Percentiles rank a stretch among this genome's conserved stretches.
Conservation (phyloP, 768 basidiomycete genomes). For the Pleurotus djamor region DNA sequence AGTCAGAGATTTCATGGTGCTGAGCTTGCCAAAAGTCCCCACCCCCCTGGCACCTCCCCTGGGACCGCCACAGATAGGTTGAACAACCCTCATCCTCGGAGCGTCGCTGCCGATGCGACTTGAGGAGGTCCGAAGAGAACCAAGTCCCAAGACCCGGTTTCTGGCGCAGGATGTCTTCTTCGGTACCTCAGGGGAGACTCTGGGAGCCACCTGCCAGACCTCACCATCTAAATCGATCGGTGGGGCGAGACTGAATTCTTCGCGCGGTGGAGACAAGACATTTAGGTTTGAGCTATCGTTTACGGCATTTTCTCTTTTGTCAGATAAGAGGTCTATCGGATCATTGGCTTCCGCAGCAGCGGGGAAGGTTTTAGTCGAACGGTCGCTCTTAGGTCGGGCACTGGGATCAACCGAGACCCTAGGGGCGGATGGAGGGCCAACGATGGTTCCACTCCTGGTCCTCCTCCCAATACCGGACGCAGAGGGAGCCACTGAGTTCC, state of each 20-base stretch:
- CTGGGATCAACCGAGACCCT: neutral
- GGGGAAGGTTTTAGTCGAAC: neutral
- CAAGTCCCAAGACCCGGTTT: neutral
- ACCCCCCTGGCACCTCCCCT: conserved; percentile 1
- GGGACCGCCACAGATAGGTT: neutral
- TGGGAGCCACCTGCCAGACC: conserved; percentile 3
- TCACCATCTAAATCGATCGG: conserved; percentile 2
- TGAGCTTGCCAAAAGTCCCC: conserved; percentile 1
- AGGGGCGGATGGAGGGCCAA: neutral
- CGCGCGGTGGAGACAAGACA: neutral
- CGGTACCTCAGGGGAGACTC: neutral
- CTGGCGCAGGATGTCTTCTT: too few relatives aligned
- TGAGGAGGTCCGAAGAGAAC: neutral
- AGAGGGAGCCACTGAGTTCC: neutral
- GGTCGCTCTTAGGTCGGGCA: neutral
- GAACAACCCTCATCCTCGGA: neutral
- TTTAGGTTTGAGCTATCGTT: neutral
- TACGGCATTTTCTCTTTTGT: neutral
- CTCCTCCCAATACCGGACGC: neutral
- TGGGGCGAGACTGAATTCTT: neutral
- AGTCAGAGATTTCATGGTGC: neutral
- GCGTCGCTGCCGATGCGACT: neutral
- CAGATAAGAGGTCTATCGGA: neutral
- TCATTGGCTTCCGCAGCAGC: neutral
- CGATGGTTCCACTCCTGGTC: conserved; percentile 3